phyloP scores from a whole-genome alignment of 805 yeast genomes.

The Nakazawaea anatomiae region DNA sequence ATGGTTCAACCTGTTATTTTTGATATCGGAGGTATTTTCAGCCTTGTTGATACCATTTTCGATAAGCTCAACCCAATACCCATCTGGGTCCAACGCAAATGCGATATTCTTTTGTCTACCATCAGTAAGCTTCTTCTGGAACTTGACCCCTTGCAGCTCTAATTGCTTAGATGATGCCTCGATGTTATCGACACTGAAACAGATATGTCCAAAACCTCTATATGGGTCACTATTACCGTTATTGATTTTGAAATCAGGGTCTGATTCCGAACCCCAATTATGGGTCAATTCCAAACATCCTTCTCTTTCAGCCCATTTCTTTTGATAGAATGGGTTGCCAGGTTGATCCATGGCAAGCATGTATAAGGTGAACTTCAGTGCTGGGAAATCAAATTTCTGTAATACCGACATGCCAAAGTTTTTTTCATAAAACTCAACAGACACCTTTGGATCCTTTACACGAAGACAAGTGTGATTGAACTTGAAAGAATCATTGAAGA shows the following conservation, averaged over 20 bases:
- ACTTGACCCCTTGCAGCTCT: slow-evolving; percentile 56
- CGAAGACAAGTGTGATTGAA: slow-evolving; percentile 75
- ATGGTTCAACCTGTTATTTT: slow-evolving; percentile 65
- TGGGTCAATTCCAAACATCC: slow-evolving; percentile 87
- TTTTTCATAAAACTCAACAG: slow-evolving; percentile 67
- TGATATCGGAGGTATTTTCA: slow-evolving; percentile 31
- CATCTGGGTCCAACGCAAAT: slow-evolving; percentile 91
- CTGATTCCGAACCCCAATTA: slow-evolving; percentile 65
- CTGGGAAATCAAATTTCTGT: slow-evolving; percentile 44
- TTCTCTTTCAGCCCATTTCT: slow-evolving; percentile 32
- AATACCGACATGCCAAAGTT: slow-evolving; percentile 70
- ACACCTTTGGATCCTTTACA: slow-evolving; percentile 71
- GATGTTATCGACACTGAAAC: slow-evolving; percentile 81
- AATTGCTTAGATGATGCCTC: slow-evolving; percentile 53
- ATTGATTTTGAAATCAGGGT: slow-evolving; percentile 49
- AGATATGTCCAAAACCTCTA: slow-evolving; percentile 93
- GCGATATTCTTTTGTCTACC: slow-evolving; percentile 95
- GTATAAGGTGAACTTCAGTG: slow-evolving; percentile 57
- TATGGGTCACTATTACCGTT: slow-evolving; percentile 83
- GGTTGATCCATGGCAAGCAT: slow-evolving; percentile 54
- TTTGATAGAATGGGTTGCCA: slow-evolving; percentile 30
- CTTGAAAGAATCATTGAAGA: slow-evolving; percentile 28
- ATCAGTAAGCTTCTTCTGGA: slow-evolving; percentile 79
- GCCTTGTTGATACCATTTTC: slow-evolving; percentile 42
- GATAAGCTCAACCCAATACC: slow-evolving; percentile 93